Evolutionary conservation across 1,139 yeast species (phyloP), one percentile per base, ranked within the genome.

Genomic region (Hyphopichia burtonii): DNA sequence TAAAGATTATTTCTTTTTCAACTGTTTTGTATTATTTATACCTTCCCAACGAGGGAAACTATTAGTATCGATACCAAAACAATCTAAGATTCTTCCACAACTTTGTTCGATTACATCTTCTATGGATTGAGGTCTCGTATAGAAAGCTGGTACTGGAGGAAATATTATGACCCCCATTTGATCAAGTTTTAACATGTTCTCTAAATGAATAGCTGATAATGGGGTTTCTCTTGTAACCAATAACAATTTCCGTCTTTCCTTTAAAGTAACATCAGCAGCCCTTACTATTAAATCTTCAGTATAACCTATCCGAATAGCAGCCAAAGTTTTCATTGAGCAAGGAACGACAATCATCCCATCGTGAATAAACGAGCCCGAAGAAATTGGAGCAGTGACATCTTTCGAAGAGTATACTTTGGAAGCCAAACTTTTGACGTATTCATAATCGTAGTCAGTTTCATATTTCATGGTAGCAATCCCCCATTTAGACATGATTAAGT

Each of bases 341-440:
- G 58, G 58, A 4, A 46, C 55, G 6, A 54, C 53, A 30, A 54
- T 54, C 58, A 54, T 54, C 2, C 58, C 58, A 41, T 54, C 57
- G 32, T 52, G 56, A 16, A 44, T 50, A 35, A 53, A 53, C 1
- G 57, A 54, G 1, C 57, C 58, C n/a, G 54, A 49, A 3, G 56
- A 52, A 8, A 54, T 50, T 9, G 55, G 49, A 4, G 57, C 56
- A 8, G 50, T 43, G 10, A 52, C 55, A 38, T 54, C 56, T 31
- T 43, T 49, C 7, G 43, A 30, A 1, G 52, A 44, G 36, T 54
- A 53, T 4, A 42, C 40, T 7, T 42, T 38, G 1, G 50, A 43
- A 6, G 58, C 53, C 25, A 47, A 39, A 2, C 42, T 34, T 3
- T 34, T 42, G 5, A 54, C 41, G 14, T 54, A 48, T 17, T 50